Percentiles rank a stretch among this genome's conserved stretches.
These are phyloP conservation scores for Botryotinia narcissicola DNA, from an alignment of 2,329 filamentous ascomycete genomes.

Conservation along the genomic window DNA sequence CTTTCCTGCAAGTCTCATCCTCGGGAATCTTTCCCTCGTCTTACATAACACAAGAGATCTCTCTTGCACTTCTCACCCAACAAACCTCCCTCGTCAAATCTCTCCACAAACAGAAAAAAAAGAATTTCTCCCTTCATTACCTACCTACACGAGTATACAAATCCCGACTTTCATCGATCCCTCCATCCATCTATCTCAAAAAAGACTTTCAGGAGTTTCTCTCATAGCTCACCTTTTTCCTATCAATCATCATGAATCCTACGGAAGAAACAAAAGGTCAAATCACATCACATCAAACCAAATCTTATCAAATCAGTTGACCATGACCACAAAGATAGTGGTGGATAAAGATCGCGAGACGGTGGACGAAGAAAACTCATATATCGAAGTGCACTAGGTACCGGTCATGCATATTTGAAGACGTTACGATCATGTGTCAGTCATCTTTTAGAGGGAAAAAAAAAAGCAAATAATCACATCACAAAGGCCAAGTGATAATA, in stretches of 20 bases:
- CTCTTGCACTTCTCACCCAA: neutral
- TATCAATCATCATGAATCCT: too few species aligned
- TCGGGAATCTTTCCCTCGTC: too few species aligned
- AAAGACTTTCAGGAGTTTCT: neutral
- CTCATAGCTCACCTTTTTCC: neutral
- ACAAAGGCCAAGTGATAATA: too few species aligned
- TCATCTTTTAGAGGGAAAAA: neutral
- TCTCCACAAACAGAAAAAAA: neutral
- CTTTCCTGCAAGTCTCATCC: too few species aligned
- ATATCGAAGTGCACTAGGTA: neutral
- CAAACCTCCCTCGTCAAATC: neutral
- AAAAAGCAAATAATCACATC: neutral
- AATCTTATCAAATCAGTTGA: neutral
- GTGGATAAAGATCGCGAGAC: neutral
- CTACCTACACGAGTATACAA: neutral
- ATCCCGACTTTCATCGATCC: neutral
- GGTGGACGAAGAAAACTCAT: neutral
- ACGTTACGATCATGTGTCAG: neutral
- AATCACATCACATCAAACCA: neutral
- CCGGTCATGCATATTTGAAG: neutral
- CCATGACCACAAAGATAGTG: neutral
- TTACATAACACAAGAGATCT: neutral
- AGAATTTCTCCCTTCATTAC: neutral
- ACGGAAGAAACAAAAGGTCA: neutral
- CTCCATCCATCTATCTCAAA: neutral